Percentiles rank a stretch among this genome's conserved stretches.
Evolutionary conservation across 768 basidiomycete species (phyloP).

Genomic region (Russula olivacea): DNA sequence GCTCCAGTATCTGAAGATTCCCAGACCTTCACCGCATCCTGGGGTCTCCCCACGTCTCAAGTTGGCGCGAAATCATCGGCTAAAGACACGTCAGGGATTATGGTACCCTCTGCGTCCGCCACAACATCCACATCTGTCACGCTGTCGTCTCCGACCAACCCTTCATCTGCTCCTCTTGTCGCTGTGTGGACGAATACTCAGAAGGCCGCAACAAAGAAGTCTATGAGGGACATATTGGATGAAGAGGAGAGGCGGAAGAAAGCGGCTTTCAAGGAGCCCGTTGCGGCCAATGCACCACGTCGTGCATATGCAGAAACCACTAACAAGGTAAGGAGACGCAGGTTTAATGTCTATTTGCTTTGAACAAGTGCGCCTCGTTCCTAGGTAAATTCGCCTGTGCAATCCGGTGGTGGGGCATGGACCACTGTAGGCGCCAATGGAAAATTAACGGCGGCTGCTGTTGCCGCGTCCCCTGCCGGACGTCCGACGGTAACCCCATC

Average conservation of each 20-base stretch:
- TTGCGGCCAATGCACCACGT: conserved; percentile 50
- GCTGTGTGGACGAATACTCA: conserved; percentile 71
- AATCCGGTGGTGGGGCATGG: conserved; percentile 57
- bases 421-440: conserved; percentile 80
- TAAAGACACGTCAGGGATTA: conserved; percentile 33
- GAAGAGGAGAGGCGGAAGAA: conserved; percentile 90
- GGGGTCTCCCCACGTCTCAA: conserved; percentile 86
- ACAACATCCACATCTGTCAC: conserved; percentile 32
- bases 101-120: conserved; percentile 41
- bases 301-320: conserved; percentile 77
- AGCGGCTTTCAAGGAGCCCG: conserved; percentile 38
- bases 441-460: conserved; percentile 41
- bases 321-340: conserved; percentile 48
- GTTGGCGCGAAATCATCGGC: conserved; percentile 38
- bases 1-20: conserved; percentile 46
- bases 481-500: conserved; percentile 33
- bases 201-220: conserved; percentile 68
- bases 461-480: conserved; percentile 35
- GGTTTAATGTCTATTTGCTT: conserved; percentile 6
- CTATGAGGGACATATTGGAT: conserved; percentile 98
- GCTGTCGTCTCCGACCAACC: conserved; percentile 27
- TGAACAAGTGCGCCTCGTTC: conserved; percentile 12
- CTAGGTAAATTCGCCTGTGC: conserved; percentile 23
- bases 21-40: conserved; percentile 64
- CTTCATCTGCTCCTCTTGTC: conserved; percentile 27